Evolutionary conservation across 331 rosid species (phyloP).

Genomic region (Erythrophleum ivorense): DNA sequence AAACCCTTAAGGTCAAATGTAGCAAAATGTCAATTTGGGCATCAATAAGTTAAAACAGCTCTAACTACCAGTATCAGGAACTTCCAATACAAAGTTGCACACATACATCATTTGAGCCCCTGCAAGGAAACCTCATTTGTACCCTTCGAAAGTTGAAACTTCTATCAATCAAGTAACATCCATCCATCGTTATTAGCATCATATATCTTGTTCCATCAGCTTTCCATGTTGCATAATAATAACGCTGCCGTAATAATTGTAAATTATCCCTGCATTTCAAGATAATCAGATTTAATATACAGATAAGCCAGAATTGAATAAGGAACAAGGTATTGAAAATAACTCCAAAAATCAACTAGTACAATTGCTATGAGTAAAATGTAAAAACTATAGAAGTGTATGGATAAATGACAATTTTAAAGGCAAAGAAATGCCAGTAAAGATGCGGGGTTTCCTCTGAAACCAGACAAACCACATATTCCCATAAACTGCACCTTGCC

Average conservation of each 20-base stretch:
- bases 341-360: conserved; percentile 27
- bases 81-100: conserved; percentile 32
- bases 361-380: conserved; percentile 7
- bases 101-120: conserved; percentile 77
- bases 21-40: conserved; percentile 46
- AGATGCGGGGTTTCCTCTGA: not conserved
- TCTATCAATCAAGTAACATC: conserved; percentile 94
- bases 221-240: conserved; percentile 99
- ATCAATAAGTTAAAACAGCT: conserved; percentile 32
- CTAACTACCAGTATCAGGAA: conserved; percentile 16
- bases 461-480: not conserved
- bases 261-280: conserved; percentile 80
- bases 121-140: conserved; percentile 99
- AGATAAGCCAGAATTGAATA: conserved; percentile 18
- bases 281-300: conserved; percentile 37
- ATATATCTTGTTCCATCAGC: conserved; percentile 99
- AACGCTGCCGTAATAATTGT: conserved; percentile 91
- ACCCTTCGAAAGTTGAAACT: conserved; percentile 92
- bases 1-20: conserved; percentile 63
- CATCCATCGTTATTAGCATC: conserved; percentile 96
- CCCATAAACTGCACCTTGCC: not conserved
- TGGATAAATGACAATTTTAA: not conserved
- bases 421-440: not conserved
- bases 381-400: not conserved
- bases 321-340: not conserved